Conservation (phyloP, 1,284 basidiomycete species). For the Crepidotus sp. region DNA sequence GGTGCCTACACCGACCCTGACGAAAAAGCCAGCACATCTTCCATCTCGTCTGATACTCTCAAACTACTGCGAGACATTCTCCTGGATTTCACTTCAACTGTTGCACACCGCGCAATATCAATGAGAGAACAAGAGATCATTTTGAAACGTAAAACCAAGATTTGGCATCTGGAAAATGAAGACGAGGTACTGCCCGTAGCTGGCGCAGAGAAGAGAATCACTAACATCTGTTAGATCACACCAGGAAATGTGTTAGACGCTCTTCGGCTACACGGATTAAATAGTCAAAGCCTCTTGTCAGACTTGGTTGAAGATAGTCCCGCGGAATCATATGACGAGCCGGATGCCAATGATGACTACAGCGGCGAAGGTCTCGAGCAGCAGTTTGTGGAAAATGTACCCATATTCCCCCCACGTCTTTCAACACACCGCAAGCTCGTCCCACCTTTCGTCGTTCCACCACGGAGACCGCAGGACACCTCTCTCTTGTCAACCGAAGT, state of each 20-base stretch:
- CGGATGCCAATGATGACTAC: neutral
- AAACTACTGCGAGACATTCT: constrained; percentile 34
- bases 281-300: constrained; percentile 26
- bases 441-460: constrained; percentile 11
- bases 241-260: constrained; percentile 36
- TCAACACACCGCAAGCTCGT: constrained; percentile 12
- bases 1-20: constrained; percentile 3
- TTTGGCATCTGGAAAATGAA: constrained; percentile 38
- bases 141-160: constrained; percentile 48
- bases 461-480: constrained; percentile 12
- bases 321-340: neutral
- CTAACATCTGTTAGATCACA: constrained; percentile 28
- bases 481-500: constrained; percentile 31
- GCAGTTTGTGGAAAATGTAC: constrained; percentile 3
- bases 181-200: constrained; percentile 21
- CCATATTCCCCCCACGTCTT: constrained; percentile 6
- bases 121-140: constrained; percentile 47
- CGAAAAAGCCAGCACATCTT: constrained; percentile 4
- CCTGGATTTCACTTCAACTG: constrained; percentile 40
- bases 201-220: neutral
- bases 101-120: constrained; percentile 42
- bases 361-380: neutral
- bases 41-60: constrained; percentile 32
- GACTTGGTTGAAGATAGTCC: constrained; percentile 2
- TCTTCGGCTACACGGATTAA: constrained; percentile 34